Evolutionary conservation across 2,329 filamentous ascomycete species (phyloP).

Genomic region (Aciculosporium take): DNA sequence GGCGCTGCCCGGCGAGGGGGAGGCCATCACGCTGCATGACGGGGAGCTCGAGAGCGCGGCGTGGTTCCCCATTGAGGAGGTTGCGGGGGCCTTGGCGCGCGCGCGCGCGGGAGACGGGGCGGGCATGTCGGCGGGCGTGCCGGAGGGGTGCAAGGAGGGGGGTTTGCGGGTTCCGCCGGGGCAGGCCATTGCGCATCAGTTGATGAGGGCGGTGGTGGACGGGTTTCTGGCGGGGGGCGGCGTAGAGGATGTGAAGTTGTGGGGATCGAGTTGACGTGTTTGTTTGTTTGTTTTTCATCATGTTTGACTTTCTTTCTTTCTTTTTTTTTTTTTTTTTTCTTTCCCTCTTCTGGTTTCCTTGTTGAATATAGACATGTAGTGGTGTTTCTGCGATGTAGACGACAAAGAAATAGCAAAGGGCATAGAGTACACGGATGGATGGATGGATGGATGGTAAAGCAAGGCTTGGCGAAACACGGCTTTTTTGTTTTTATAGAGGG

Average conservation of each 20-base stretch:
- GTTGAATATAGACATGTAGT: no score
- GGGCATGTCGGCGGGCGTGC: slow-evolving; percentile 49
- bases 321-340: background rate
- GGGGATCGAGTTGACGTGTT: no score
- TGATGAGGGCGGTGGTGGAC: slow-evolving; percentile 65
- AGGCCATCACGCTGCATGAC: slow-evolving; percentile 75
- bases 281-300: no score
- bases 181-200: slow-evolving; percentile 84
- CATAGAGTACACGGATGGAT: no score
- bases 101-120: slow-evolving; percentile 49
- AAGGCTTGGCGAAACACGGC: no score
- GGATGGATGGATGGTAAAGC: no score
- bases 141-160: slow-evolving; percentile 59
- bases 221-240: slow-evolving; percentile 54
- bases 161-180: slow-evolving; percentile 65
- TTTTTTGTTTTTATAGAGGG: no score
- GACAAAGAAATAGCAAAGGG: no score
- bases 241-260: slow-evolving; percentile 38
- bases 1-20: slow-evolving; percentile 55
- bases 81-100: slow-evolving; percentile 55
- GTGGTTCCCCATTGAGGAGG: slow-evolving; percentile 76
- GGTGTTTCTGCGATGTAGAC: no score
- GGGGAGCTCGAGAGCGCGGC: slow-evolving; percentile 79
- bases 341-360: background rate
- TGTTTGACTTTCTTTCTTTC: no score